Base-by-base conservation (phyloP, 176 grass and related monocot species). In the Hordeum marinum region DNA sequence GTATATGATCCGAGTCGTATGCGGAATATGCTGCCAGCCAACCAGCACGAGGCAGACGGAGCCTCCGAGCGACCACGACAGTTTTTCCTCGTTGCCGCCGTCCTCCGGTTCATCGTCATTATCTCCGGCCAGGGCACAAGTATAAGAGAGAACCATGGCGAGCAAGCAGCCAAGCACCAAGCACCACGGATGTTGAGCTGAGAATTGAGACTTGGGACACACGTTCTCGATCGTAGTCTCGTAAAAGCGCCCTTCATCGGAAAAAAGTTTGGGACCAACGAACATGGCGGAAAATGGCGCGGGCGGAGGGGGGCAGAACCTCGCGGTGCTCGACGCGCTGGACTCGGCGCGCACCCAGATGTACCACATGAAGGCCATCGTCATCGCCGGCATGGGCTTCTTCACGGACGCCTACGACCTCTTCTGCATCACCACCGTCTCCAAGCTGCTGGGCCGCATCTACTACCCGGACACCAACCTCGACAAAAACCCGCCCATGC, bases 351-450 rank as follows among this genome's bases (percentile, higher is more conserved):
- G 82, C 62, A 93, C 91, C 1, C 91, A 93, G 69, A 75, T 85
- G 78, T 92, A 92, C 80, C 91, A 92, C 75, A 71, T 90, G 76
- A 89, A 81, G 77, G 64, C 86, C 39, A 93, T 93, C 29, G 83
- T 97, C 1, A 92, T 97, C 70, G 94, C 94, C 18, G 94, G 94
- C 10, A 94, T 92, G 89, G 94, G 94, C 0, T 97, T 97, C 83
- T 97, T 97, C 68, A 97, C 92, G 6, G 94, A 97, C 39, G 94
- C 94, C 0, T 97, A 97, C 76, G 94, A 97, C 50, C 80, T 97
- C 4, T 97, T 97, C 63, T 84, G 83, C 34, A 92, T 97, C 88
- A 25, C 88, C 37, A 82, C 81, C n/a, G 74, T 94, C 4, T 86
- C 92, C 75, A 94, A 91, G 83, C 83, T 94, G 60, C 88, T 94